Conservation (phyloP, 192 early-diverging fungal genomes). For the Rhizophagus prolifer region DNA sequence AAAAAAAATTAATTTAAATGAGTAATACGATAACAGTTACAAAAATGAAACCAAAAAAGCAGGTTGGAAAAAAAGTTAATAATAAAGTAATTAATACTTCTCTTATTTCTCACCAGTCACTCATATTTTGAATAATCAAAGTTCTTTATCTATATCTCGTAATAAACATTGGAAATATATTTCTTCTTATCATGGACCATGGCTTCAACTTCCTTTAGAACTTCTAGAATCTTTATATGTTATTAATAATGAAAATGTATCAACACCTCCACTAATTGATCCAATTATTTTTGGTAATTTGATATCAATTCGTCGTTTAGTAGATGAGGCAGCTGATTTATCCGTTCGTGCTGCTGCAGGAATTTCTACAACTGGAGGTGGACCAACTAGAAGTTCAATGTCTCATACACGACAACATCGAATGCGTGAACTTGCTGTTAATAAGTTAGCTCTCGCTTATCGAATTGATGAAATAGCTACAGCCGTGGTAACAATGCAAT, state of each 20-base stretch:
- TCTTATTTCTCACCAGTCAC: not conserved
- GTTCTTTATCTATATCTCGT: constrained; percentile 24
- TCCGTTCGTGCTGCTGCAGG: constrained; percentile 26
- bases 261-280: constrained; percentile 19
- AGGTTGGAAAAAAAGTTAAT: constrained; percentile 2
- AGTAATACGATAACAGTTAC: constrained; percentile 10
- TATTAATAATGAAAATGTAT: constrained; percentile 23
- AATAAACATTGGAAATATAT: constrained; percentile 33
- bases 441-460: constrained; percentile 28
- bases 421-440: constrained; percentile 28
- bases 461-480: constrained; percentile 29
- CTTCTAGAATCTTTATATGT: constrained; percentile 27
- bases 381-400: constrained; percentile 20
- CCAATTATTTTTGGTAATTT: constrained; percentile 28
- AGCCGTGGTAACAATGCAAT: constrained; percentile 24
- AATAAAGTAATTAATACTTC: not conserved
- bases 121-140: constrained; percentile 1
- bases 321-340: constrained; percentile 24
- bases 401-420: constrained; percentile 28
- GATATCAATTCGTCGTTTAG: constrained; percentile 29
- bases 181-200: constrained; percentile 31
- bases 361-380: constrained; percentile 11
- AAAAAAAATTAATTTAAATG: constrained; percentile 4
- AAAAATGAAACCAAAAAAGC: constrained; percentile 9
- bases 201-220: constrained; percentile 33